phyloP scores from a whole-genome alignment of 2,329 filamentous ascomycete genomes.

The Xenoacremonium recifei region DNA sequence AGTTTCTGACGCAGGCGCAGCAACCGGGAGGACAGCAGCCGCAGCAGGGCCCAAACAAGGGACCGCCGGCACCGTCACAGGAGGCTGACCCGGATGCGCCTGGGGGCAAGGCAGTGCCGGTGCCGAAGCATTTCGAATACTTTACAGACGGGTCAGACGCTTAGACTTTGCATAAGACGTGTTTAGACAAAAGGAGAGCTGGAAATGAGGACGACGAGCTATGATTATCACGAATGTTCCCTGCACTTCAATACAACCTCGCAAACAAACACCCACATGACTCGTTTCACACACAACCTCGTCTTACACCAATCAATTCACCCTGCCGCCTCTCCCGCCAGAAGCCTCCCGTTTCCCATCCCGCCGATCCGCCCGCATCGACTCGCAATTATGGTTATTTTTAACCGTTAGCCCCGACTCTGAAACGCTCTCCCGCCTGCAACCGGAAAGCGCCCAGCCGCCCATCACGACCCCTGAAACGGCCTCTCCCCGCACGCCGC shows the following conservation, averaged over 20 bases:
- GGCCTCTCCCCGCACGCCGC: no score
- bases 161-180: not conserved
- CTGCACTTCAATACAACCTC: no score
- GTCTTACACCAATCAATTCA: no score
- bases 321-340: no score
- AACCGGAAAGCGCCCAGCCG: not conserved
- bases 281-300: no score
- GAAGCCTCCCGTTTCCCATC: no score
- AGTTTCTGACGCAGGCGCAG: conserved; percentile 10
- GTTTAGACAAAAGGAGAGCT: not conserved
- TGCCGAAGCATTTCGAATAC: conserved; percentile 34
- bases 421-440: not conserved
- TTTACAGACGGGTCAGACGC: conserved; percentile 29
- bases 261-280: no score
- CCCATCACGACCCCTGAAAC: not conserved
- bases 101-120: conserved; percentile 24
- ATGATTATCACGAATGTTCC: no score
- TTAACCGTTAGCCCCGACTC: not conserved
- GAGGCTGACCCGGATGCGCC: conserved; percentile 26
- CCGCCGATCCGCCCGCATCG: no score
- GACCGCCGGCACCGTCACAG: not conserved
- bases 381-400: not conserved
- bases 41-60: not conserved
- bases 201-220: not conserved
- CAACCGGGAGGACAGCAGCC: not conserved